Evolutionary conservation across 169 alveolate species (phyloP), one percentile per base, ranked within the genome.

Genomic region (Cryptosporidium xiaoi): DNA sequence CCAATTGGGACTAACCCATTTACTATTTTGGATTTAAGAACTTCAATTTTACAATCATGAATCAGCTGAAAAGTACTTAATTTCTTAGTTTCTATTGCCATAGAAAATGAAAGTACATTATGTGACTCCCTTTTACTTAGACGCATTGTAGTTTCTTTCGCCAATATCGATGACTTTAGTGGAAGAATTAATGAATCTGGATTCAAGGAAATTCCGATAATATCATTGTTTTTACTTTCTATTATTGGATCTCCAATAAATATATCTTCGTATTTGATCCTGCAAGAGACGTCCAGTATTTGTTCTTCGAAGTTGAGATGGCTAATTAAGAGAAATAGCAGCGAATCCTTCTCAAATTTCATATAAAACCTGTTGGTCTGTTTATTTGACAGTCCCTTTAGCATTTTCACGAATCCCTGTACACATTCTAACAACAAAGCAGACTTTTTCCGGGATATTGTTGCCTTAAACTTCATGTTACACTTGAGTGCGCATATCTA

Each of bases 371-470:
- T 29, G 44, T 10, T 77, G 10, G 20, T 62, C 27, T 77, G 87
- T 77, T 77, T 77, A 60, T n/a, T 56, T n/a, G 87, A 71, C 29
- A 56, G 24, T 36, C 46, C 71, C 46, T 77, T 77, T 34, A 62
- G 29, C 69, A 60, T 56, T 33, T 77, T 77, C 46, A 77, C 87
- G 64, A 77, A 77, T 10, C 87, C 87, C 36, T 77, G 87, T 77
- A 77, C 40, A 62, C 87, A 60, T 27, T 77, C 87, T 50, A 77
- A 60, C n/a, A 77, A 36, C 44, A 77, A 24, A 50, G 29, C 64
- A 7, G 87, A 77, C 24, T 62, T 77, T 46, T 71, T 77, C 24
- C 64, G 60, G 24, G 64, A 50, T 4, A 77, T 18, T 24, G 64
- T 60, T 20, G 87, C 87, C 64, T 77, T 77, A 27, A 77, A 77